phyloP scores from a whole-genome alignment of 1,284 basidiomycete genomes.

The Ustilago tritici region DNA sequence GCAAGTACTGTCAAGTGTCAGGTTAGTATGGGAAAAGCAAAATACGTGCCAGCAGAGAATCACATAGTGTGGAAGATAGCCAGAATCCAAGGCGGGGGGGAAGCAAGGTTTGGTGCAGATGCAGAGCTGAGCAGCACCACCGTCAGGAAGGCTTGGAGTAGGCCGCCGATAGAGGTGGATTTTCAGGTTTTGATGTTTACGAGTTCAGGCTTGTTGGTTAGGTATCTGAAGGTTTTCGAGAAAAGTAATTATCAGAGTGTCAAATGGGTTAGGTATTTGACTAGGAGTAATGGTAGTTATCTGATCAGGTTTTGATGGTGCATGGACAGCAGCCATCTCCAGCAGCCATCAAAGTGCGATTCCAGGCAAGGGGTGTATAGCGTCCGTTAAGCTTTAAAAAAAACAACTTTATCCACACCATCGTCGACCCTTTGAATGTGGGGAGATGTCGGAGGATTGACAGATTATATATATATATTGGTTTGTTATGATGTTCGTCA shows the following conservation, averaged over 20 bases:
- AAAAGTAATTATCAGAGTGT: conserved; percentile 84
- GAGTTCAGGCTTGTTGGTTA: conserved; percentile 90
- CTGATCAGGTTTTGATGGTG: conserved; percentile 56
- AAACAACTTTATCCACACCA: conserved; percentile 17
- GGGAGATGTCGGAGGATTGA: conserved; percentile 45
- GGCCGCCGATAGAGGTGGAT: conserved; percentile 96
- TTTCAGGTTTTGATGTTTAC: conserved; percentile 99
- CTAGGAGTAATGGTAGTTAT: conserved; percentile 59
- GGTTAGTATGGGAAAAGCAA: conserved; percentile 91
- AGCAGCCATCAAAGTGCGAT: neutral
- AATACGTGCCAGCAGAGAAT: conserved; percentile 95
- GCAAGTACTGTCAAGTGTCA: conserved; percentile 92
- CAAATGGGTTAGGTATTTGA: conserved; percentile 69
- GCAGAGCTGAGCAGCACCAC: conserved; percentile 86
- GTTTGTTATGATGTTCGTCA: conserved; percentile 31
- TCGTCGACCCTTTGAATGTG: neutral
- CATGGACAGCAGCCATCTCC: neutral
- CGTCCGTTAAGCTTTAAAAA: conserved; percentile 4
- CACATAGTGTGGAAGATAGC: conserved; percentile 98
- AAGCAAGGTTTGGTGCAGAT: conserved; percentile 85
- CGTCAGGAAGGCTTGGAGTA: conserved; percentile 88
- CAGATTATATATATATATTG: conserved; percentile 34
- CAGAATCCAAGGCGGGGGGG: conserved; percentile 89
- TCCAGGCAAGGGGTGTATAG: neutral
- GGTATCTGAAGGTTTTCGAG: conserved; percentile 98